Base-by-base conservation (phyloP, 148 eudicot genomes). In the Diospyros lotus region DNA sequence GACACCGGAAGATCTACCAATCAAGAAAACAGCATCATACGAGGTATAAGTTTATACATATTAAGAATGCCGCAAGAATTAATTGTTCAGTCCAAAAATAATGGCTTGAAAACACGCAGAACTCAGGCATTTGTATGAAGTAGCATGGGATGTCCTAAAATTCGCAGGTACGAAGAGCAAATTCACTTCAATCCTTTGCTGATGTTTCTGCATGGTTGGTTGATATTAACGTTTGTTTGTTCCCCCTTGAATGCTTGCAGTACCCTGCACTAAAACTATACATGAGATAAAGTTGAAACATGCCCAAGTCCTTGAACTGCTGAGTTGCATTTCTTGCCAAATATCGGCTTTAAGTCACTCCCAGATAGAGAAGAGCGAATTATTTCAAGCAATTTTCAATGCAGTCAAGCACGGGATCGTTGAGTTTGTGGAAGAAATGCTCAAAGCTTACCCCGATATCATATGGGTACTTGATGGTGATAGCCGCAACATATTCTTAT, bases 341-440 rank as follows among this genome's bases (percentile, higher is more conserved):
- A 17, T 60, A 18, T 60, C 64, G 9, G 6, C 6, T 2, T n/a
- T 60, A 40, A 17, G 18, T 17, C 64, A 60, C 64, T 1, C 5
- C 6, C 64, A 60, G 64, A 60, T 60, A 60, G 0, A 3, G 0
- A 1, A 6, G 6, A 60, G 8, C 17, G 41, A 11, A 51, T 10
- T 51, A 51, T 51, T 51, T 51, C 5, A 51, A 51, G 54, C 54
- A 51, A 0, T 51, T 51, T 75, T 51, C 43, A 69, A 65, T n/a
- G 77, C 77, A 6, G 58, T 75, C 5, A 55, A 65, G 64, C 77
- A 75, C 54, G 77, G 77, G 2, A 65, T 75, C 17, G 39, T 6
- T 63, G 28, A 28, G 28, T 28, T 28, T 28, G 28, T 28, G 28
- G 28, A 28, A 28, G 28, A 28, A 28, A 28, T 64, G 51, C 42